phyloP scores from a whole-genome alignment of 2,329 filamentous ascomycete genomes.

The Hymenoscyphus infarciens region DNA sequence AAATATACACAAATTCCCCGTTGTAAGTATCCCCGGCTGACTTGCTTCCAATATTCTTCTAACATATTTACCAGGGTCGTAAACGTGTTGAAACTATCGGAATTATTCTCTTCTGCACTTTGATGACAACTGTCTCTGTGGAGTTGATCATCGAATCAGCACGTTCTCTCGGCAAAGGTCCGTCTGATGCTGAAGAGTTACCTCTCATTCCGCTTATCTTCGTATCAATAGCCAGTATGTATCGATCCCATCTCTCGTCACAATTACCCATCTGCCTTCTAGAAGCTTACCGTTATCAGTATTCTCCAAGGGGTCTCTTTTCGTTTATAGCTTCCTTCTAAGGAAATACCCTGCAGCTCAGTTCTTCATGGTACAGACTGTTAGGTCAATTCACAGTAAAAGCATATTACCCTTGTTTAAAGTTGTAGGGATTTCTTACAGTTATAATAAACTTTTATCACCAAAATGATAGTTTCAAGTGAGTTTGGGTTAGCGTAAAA shows the following conservation, averaged over 20 bases:
- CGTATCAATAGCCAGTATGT: conserved; percentile 51
- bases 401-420: too few relatives aligned
- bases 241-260: neutral
- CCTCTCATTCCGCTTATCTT: conserved; percentile 53
- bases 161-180: conserved; percentile 46
- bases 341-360: conserved; percentile 52
- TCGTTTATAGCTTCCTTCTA: conserved; percentile 52
- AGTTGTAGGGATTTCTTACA: too few relatives aligned
- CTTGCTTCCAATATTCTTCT: neutral
- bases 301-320: conserved; percentile 48
- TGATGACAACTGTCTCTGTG: conserved; percentile 64
- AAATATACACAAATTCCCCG: conserved; percentile 60
- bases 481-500: too few relatives aligned
- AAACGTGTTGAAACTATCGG: conserved; percentile 62
- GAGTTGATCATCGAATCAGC: conserved; percentile 58
- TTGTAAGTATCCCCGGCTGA: conserved; percentile 38
- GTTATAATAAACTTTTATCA: too few relatives aligned
- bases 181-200: conserved; percentile 42
- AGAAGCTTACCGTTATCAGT: conserved; percentile 35
- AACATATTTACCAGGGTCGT: conserved; percentile 42
- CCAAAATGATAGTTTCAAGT: too few relatives aligned
- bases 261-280: neutral
- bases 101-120: conserved; percentile 62
- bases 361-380: conserved; percentile 52
- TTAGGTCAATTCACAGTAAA: too few relatives aligned